Evolutionary conservation across 345 rosid species (phyloP).

Genomic region (Citrus medica): DNA sequence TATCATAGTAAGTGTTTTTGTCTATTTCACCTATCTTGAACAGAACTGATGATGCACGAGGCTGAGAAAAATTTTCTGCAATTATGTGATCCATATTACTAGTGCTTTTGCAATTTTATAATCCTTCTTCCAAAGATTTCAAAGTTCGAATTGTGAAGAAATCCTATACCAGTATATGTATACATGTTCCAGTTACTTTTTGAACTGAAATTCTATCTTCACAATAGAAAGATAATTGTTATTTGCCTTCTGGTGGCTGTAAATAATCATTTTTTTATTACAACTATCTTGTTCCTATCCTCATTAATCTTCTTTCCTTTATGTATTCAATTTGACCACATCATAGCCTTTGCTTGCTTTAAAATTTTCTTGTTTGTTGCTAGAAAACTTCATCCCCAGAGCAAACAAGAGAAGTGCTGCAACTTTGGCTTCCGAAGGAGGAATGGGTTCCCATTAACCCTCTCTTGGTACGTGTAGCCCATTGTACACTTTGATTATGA

Average conservation of each 20-base stretch:
- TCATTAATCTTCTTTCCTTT: no score
- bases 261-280: no score
- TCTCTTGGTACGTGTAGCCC: constrained; percentile 57
- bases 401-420: constrained; percentile 83
- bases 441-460: constrained; percentile 93
- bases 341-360: background rate
- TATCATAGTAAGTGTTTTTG: background rate
- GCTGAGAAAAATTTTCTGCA: background rate
- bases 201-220: no score
- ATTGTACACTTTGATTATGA: background rate
- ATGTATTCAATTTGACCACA: no score
- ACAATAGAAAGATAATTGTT: no score
- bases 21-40: constrained; percentile 1
- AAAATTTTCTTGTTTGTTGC: constrained; percentile 12
- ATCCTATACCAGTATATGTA: no score
- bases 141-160: no score
- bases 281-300: no score
- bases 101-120: no score
- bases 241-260: no score
- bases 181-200: no score
- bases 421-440: constrained; percentile 92
- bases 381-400: constrained; percentile 80
- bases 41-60: background rate
- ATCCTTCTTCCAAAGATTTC: no score
- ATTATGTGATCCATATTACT: background rate